Base-by-base conservation (phyloP, 352 stramenopile genomes). In the Globisporangium acanthophoron region DNA sequence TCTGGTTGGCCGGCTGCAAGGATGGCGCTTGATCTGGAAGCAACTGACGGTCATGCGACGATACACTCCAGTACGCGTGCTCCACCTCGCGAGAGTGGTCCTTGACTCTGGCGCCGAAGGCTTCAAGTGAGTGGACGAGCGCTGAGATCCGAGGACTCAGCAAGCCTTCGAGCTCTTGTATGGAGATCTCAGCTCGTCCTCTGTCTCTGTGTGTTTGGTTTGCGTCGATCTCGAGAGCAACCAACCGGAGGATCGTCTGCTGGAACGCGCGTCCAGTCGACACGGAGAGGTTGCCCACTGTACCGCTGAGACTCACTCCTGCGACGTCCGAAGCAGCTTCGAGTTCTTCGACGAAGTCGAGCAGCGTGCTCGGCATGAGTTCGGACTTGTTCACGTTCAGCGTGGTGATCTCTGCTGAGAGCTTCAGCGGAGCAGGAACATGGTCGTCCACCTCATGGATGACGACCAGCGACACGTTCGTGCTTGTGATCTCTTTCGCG, bases 91-190 rank as follows among this genome's bases (percentile, higher is more conserved):
- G 15, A 37, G n/a, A 31, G 3, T 13, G n/a, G 0, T 33, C 47
- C 27, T 58, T 57, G 4, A 62, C 27, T 13, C 60, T 27, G n/a
- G 58, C 48, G 18, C 31, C 35, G 24, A 27, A 58, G 9, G 37
- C 31, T 13, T 27, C 41, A 8, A 66, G 43, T 16, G 60, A 61
- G 31, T 62, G 48, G n/a, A 57, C 39, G 52, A 66, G 40, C n/a
- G 21, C 3, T 13, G 39, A 41, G 18, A 62, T 20, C 39, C 54
- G 54, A 18, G 60, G 40, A 27, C 18, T 58, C 37, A 53, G 5
- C 33, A 55, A 45, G 6, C 39, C 37, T 27, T 66, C 54, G 15
- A 66, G 33, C 7, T 20, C 35, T 15, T 43, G 54, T 11, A 57
- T 18, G 0, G 31, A 20, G 13, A 51, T 43, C 4, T 52, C 40